Evolutionary conservation across 1,139 yeast genomes (phyloP), one percentile per base, ranked within the genome.

Genomic region (Candida sp.): DNA sequence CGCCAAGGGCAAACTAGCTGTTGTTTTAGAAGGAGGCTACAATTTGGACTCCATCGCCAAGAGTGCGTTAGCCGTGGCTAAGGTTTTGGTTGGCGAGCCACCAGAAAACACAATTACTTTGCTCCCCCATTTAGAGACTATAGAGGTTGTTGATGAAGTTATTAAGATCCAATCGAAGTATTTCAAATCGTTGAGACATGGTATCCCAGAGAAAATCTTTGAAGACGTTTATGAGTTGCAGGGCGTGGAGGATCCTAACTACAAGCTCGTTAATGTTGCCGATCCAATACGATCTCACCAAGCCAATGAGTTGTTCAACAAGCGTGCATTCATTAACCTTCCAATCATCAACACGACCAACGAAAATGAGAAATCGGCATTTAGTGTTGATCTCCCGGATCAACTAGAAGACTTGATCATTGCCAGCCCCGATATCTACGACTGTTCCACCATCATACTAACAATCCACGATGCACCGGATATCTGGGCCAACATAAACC

Each of bases 11-110:
- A 90, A 90, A 60, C 63, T 94, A 46, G 91, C 96, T 41, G 98
- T 92, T 4, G 88, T 92, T 7, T 76, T 96, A 46, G 99, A 96
- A 75, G 99, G 99, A 56, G 99, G 99, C 1, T 96, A 96, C 67
- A 94, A 92, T 64, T 76, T 96, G 54, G 97, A 92, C 60, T 84
- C 98, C 1, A 94, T 92, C 58, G 90, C 97, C 37, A 85, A 83
- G 47, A 88, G 96, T 58, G 99, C 99, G 0, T 73, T 94, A 48
- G 96, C 96, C 0, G 98, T 94, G 2, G 90, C 98, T 7, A 92
- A 92, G 65, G 96, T 90, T 0, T 75, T 96, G 47, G 80, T 96
- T 32, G 99, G 99, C 3, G 99, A 94, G 64, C 96, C 98, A 4
- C 98, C 99, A 0, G 96, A 90, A 53, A 83, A 83, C 58, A 79